Base-by-base conservation (phyloP, 345 rosid genomes). In the Atalantia buxifolia region DNA sequence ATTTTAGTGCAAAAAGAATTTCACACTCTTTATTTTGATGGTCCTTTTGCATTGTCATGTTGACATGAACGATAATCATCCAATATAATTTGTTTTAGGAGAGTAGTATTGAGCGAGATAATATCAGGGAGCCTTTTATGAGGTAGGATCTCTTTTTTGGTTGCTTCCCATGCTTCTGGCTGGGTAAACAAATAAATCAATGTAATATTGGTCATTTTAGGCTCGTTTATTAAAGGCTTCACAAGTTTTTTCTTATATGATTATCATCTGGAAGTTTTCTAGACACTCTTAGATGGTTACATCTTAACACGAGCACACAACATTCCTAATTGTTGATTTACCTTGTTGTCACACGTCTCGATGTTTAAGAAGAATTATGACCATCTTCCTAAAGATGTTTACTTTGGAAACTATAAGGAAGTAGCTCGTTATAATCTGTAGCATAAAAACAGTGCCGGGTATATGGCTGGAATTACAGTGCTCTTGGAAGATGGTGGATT, bases 351-450 rank as follows among this genome's bases (percentile, higher is more conserved):
- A n/a, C 77, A 96, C 98, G 92, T 96, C 38, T 94, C 98, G 35
- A 87, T 94, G 98, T 96, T 92, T 85, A 92, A 96, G 88, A 94
- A 89, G 86, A 96, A 96, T 70, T 92, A 84, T 78, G 97, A 94
- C 76, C 98, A 92, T 89, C 95, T 96, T 80, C 88, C 90, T n/a
- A 94, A 86, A 83, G 98, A 92, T 24, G 89, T 86, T 12, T 94
- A 94, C 84, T 96, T 94, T 80, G 94, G 97, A 28, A 94, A 80
- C 77, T 94, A 94, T 85, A 92, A 79, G 80, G 98, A 91, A 40
- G 91, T 92, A 76, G 85, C 94, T 75, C 95, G 92, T 67, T 93
- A 94, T 31, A 96, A 96, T 83, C 97, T 33, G 35, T 0, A 33
- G 35, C 35, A 33, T 33, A 33, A 33, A 33, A 30, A 30, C 31